These are phyloP conservation scores for button mushroom (Agaricus bisporus) DNA, from an alignment of 768 basidiomycete species.

Conservation along the genomic window DNA sequence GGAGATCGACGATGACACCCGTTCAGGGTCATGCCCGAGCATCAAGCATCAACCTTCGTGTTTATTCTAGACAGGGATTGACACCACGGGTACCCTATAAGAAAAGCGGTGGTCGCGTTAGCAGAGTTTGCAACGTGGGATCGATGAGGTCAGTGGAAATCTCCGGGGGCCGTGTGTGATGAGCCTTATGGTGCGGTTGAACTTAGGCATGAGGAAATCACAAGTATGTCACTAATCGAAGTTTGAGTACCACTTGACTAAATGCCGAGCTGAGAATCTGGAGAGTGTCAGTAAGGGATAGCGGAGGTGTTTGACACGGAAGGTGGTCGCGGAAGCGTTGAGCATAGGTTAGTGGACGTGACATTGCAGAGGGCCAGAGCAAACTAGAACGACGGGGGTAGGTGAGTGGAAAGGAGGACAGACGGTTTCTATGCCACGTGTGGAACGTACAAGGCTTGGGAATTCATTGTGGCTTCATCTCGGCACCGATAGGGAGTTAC, in stretches of 20 bases:
- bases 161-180: conserved; percentile 8
- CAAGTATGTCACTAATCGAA: conserved; percentile 11
- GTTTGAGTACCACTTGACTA: conserved; percentile 5
- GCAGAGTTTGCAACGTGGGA: conserved; percentile 25
- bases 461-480: conserved; percentile 23
- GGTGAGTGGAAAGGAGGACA: background rate
- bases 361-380: background rate
- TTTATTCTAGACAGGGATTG: conserved; percentile 8
- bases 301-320: background rate
- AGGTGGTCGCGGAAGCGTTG: conserved; percentile 1
- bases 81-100: conserved; percentile 10
- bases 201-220: conserved; percentile 12
- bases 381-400: background rate
- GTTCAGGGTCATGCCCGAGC: background rate
- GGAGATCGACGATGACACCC: conserved; percentile 5
- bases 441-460: conserved; percentile 16
- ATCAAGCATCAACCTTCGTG: background rate
- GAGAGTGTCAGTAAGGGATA: background rate
- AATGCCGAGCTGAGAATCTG: background rate
- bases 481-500: conserved; percentile 22
- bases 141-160: conserved; percentile 11
- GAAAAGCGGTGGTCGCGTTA: conserved; percentile 11
- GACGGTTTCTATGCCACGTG: conserved; percentile 19
- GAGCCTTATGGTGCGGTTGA: conserved; percentile 15
- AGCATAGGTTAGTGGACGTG: conserved; percentile 8